A percentile compares a stretch with the other conserved stretches of the same genome.
These are phyloP conservation scores for Acorus calamus DNA, from an alignment of 106 monocot genomes.

Conservation along the genomic window DNA sequence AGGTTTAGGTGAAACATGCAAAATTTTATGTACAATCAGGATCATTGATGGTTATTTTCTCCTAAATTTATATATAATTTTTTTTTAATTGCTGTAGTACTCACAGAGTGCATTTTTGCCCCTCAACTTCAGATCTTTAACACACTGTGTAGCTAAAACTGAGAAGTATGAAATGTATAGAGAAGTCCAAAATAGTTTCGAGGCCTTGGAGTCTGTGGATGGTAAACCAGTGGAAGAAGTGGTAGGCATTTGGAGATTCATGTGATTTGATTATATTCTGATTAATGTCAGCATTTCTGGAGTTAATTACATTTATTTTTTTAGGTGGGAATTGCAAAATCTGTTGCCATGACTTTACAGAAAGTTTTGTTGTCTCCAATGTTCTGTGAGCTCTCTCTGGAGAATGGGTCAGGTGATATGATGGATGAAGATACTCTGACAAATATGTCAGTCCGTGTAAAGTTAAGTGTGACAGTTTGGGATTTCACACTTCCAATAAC, in stretches of 20 bases:
- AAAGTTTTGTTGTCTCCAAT: conserved; percentile 45
- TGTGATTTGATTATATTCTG: neutral
- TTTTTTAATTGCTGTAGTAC: neutral
- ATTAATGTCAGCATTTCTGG: neutral
- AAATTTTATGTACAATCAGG: no score
- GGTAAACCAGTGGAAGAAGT: conserved; percentile 56
- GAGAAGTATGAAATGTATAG: conserved; percentile 56
- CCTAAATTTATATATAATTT: no score
- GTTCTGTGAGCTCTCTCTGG: conserved; percentile 45
- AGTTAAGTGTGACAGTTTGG: conserved; percentile 82
- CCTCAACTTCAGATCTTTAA: conserved; percentile 25
- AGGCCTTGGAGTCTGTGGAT: conserved; percentile 47
- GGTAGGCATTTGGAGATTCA: conserved; percentile 28
- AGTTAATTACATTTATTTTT: conserved; percentile 15
- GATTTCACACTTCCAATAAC: conserved; percentile 87
- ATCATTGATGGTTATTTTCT: no score
- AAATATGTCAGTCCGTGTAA: conserved; percentile 49
- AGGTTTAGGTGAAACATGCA: no score
- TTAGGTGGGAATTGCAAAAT: conserved; percentile 59
- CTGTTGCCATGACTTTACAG: conserved; percentile 50
- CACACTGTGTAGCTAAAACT: conserved; percentile 27
- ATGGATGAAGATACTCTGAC: conserved; percentile 87
- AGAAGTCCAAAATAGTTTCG: conserved; percentile 68
- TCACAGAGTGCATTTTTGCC: neutral
- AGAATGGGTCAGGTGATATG: conserved; percentile 48